Evolutionary conservation across 306 rosid species (phyloP).

Genomic region (Astragalus membranaceus): DNA sequence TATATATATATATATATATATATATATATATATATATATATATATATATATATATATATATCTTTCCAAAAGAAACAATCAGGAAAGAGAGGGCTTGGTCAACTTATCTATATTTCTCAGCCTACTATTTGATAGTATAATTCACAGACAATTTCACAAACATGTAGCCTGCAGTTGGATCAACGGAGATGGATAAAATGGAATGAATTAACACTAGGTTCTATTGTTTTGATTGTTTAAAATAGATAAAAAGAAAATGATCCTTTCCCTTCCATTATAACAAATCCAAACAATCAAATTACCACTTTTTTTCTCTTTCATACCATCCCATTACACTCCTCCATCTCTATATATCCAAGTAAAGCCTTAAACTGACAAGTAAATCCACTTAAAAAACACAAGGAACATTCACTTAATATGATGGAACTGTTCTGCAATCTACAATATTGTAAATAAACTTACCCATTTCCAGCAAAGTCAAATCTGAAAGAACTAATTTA

Average conservation of each 20-base stretch:
- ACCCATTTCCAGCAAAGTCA: slow-evolving; percentile 77
- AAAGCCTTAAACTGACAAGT: not conserved
- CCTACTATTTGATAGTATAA: not conserved
- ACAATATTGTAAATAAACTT: not conserved
- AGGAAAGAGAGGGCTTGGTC: not conserved
- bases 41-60: too few species aligned
- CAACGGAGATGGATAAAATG: too few species aligned
- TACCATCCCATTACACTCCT: not conserved
- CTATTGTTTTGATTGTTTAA: too few species aligned
- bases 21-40: too few species aligned
- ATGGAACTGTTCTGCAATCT: not conserved
- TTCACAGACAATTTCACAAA: not conserved
- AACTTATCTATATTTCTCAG: not conserved
- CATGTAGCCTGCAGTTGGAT: not conserved
- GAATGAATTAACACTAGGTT: too few species aligned
- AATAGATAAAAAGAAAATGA: too few species aligned
- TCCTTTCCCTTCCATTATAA: too few species aligned
- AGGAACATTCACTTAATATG: not conserved
- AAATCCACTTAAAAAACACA: not conserved
- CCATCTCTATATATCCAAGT: too few species aligned
- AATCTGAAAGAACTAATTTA: slow-evolving; percentile 57
- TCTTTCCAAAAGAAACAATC: not conserved
- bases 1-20: too few species aligned
- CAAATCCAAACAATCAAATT: too few species aligned
- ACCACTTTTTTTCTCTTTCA: not conserved